Conservation (phyloP, 2,329 filamentous ascomycete genomes). For the Penicillium sp. region DNA sequence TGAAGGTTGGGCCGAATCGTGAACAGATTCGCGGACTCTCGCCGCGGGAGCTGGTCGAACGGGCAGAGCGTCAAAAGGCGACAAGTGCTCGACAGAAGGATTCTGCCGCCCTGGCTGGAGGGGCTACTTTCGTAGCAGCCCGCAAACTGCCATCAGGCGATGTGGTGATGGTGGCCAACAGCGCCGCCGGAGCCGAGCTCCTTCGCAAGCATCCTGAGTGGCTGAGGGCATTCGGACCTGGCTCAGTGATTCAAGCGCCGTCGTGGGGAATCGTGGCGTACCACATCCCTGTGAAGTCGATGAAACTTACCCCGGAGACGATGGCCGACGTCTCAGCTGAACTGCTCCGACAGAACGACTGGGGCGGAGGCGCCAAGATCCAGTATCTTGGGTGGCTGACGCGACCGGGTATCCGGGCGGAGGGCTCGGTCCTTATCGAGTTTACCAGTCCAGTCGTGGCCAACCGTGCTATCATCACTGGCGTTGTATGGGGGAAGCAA, state of each 20-base stretch:
- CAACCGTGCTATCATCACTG: no score
- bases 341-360: no score
- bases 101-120: slow-evolving; percentile 1
- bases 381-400: no score
- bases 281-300: no score
- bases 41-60: slow-evolving; percentile 1
- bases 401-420: no score
- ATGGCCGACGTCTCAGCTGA: no score
- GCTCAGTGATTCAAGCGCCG: slow-evolving; percentile 5
- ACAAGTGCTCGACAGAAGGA: slow-evolving; percentile 2
- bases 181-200: slow-evolving; percentile 1
- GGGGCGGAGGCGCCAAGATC: no score
- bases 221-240: slow-evolving; percentile 5
- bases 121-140: no score
- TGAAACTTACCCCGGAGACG: no score
- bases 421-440: no score
- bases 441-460: no score
- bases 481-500: no score
- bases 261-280: slow-evolving; percentile 5
- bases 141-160: slow-evolving; percentile 5
- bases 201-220: slow-evolving; percentile 3
- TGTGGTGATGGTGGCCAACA: slow-evolving; percentile 4
- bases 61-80: neutral
- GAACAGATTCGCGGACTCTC: slow-evolving; percentile 1
- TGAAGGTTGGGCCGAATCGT: slow-evolving; percentile 4